These are phyloP conservation scores for Huntiella bhutanensis DNA, from an alignment of 2,329 filamentous ascomycete genomes.

Conservation along the genomic window DNA sequence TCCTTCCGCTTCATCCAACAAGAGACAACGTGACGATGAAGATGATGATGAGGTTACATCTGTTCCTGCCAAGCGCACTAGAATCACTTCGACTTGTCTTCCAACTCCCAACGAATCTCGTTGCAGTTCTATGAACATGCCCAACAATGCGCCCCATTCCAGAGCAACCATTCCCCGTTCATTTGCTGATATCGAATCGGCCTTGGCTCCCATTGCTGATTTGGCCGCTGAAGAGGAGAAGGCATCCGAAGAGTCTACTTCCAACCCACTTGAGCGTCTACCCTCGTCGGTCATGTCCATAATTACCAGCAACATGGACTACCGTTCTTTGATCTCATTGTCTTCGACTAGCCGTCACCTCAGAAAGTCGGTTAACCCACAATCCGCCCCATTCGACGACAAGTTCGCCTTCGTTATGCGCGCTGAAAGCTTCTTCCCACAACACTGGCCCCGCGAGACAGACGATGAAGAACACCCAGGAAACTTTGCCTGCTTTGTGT, in stretches of 20 bases:
- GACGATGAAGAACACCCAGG: constrained; percentile 18
- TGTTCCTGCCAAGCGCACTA: constrained; percentile 6
- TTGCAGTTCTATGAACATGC: constrained; percentile 9
- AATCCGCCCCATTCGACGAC: constrained; percentile 18
- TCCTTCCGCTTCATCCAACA: neutral
- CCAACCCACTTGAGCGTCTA: constrained; percentile 17
- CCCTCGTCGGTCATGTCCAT: constrained; percentile 19
- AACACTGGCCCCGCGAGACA: constrained; percentile 20
- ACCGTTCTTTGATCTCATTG: constrained; percentile 23
- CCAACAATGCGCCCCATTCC: neutral
- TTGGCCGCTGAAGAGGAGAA: neutral
- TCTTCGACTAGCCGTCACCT: constrained; percentile 21
- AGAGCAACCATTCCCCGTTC: constrained; percentile 8
- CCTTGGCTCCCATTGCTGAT: constrained; percentile 7
- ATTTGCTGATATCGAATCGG: constrained; percentile 8
- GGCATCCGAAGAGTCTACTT: neutral
- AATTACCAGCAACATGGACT: constrained; percentile 21
- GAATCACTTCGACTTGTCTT: constrained; percentile 6
- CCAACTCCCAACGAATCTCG: constrained; percentile 10
- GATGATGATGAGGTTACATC: constrained; percentile 3
- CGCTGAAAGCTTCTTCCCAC: constrained; percentile 23
- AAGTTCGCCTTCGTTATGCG: constrained; percentile 24
- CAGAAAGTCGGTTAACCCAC: constrained; percentile 18
- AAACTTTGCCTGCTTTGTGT: constrained; percentile 25
- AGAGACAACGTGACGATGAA: constrained; percentile 1